Evolutionary conservation across 2,329 filamentous ascomycete species (phyloP).

Genomic region (Colletotrichum liriopes): DNA sequence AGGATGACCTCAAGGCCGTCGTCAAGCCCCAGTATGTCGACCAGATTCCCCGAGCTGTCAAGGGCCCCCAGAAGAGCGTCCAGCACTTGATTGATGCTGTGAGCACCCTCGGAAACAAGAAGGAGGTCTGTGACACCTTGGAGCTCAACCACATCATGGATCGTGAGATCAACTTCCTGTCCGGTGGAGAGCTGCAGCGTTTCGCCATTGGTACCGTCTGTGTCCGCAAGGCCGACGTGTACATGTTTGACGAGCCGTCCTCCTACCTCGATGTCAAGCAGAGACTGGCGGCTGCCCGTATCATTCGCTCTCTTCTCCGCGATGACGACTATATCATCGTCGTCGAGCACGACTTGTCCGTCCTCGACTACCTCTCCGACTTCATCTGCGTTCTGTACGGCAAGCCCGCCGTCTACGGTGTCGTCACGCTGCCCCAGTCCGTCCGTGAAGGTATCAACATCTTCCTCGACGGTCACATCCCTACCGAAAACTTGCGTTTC

Average conservation of each 20-base stretch:
- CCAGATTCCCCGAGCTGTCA: constrained; percentile 95
- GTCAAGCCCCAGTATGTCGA: constrained; percentile 99
- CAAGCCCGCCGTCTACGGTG: constrained; percentile 95
- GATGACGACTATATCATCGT: constrained; percentile 97
- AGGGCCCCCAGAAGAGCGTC: constrained; percentile 85
- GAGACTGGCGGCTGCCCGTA: constrained; percentile 90
- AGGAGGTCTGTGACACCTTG: constrained; percentile 86
- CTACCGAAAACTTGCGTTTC: constrained; percentile 98
- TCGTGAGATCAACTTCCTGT: constrained; percentile 90
- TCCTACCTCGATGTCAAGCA: constrained; percentile 99
- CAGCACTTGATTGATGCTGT: constrained; percentile 83
- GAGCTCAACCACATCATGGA: constrained; percentile 93
- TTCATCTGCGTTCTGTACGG: constrained; percentile 99
- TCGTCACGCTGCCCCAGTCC: constrained; percentile 94
- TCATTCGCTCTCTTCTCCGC: constrained; percentile 91
- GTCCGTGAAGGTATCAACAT: constrained; percentile 99
- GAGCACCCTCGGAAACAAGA: constrained; percentile 82
- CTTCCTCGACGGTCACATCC: constrained; percentile 98
- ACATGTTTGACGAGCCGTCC: constrained; percentile 99
- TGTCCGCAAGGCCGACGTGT: constrained; percentile 96
- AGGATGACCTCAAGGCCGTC: constrained; percentile 97
- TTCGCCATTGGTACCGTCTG: constrained; percentile 97
- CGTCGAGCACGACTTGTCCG: constrained; percentile 98
- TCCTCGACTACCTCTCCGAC: constrained; percentile 98
- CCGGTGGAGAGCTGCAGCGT: constrained; percentile 97